Evolutionary conservation across 2,329 filamentous ascomycete species (phyloP), one percentile per base, ranked within the genome.

Genomic region (Aspergillus quadricinctus): DNA sequence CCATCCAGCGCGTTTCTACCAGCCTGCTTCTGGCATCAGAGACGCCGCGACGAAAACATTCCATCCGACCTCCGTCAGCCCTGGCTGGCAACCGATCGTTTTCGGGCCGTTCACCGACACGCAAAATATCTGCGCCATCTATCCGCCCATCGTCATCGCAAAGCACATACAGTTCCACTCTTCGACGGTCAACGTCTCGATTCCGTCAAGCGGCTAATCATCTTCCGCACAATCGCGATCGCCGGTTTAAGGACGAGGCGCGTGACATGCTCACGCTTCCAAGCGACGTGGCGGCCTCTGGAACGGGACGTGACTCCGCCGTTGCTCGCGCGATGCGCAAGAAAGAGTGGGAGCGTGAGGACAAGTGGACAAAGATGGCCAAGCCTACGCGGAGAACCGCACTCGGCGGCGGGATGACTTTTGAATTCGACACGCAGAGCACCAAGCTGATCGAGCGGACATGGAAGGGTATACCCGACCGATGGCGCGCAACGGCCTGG

Each of bases 391-490:
- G 73, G 51, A 73, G 73, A 57, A 73, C 69, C 56, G 72, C 74
- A 31, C 73, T 78, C 53, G 83, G 84, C 23, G 83, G 83, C 17
- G 84, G 85, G 17, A 87, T 85, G 82, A 77, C 77, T 11, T 88
- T 87, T 61, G 88, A 92, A 54, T 97, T 97, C 69, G 92, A 97
- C 73, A 83, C 84, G 40, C 85, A 82, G 61, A 89, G 88, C 70
- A 81, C 89, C n/a, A 92, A 97, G 72, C 79, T 99, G 46, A 87
- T 96, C 57, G 88, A 92, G 63, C 85, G 94, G 55, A 95, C 92
- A 1, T 99, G 94, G 94, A 99, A 99, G 72, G 94, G 94, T 29
- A 96, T 99, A 61, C 94, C 94, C 0, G 94, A 99, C 74, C 86
- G 91, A 60, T 99, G 94, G 94, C 88, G 94, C 52, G 85, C 88